Evolutionary conservation across 148 eudicot genomes (phyloP).

Genomic region (Cornus suecica): DNA sequence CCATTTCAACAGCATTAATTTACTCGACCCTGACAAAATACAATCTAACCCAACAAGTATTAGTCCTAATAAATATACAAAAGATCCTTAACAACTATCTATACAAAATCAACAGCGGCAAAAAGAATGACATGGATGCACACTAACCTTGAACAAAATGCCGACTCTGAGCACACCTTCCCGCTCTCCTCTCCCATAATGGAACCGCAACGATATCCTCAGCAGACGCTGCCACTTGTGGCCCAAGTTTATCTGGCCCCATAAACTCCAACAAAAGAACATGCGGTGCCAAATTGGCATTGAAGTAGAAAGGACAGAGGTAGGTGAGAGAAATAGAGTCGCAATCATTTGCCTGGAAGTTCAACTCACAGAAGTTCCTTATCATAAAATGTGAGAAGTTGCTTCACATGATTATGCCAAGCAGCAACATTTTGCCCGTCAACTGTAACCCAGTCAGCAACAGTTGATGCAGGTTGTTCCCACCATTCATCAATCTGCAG

Average conservation of each 20-base stretch:
- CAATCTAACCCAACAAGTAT: neutral
- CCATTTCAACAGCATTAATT: neutral
- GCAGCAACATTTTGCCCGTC: slow-evolving; percentile 90
- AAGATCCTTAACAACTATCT: slow-evolving; percentile 12
- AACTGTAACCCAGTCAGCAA: slow-evolving; percentile 91
- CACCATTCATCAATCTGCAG: slow-evolving; percentile 99
- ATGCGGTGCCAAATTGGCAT: slow-evolving; percentile 5
- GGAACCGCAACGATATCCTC: neutral
- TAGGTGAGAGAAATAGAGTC: neutral
- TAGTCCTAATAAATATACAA: slow-evolving; percentile 5
- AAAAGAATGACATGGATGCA: neutral
- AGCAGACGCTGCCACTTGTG: neutral
- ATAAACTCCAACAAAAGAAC: neutral
- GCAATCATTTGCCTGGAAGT: neutral
- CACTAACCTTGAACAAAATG: neutral
- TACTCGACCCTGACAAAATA: neutral
- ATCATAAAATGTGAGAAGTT: slow-evolving; percentile 82
- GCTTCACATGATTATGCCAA: slow-evolving; percentile 92
- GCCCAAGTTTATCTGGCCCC: neutral
- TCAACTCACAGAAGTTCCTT: slow-evolving; percentile 48
- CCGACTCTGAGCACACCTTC: neutral
- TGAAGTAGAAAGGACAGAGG: neutral
- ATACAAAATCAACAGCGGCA: neutral
- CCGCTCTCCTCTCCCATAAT: neutral
- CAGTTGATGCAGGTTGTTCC: slow-evolving; percentile 98